Base-by-base conservation (phyloP, 306 rosid species). In the Prunus kanzakura region DNA sequence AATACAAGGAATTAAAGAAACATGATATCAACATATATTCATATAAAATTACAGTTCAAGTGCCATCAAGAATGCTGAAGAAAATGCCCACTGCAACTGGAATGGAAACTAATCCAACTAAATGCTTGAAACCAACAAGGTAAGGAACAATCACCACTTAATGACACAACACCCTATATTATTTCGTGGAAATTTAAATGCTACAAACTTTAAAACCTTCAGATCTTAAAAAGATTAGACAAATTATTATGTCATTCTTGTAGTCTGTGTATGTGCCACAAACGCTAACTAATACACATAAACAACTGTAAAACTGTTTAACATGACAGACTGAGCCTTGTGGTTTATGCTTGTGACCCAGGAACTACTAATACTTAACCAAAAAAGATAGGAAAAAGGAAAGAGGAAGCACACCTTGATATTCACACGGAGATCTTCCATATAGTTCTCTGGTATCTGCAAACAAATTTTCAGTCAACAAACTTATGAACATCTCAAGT, bases 391-490 rank as follows among this genome's bases (percentile, higher is more conserved):
- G 16, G 64, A 27, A 58, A 23, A 38, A 13, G 65, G 54, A 3
- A n/a, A 22, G 19, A 49, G 57, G 35, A 22, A 45, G 63, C 92
- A 56, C 65, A 92, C 97, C 98, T 90, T 89, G 73, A 90, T 92
- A 83, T 86, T 87, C 72, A 84, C 85, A 79, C 84, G 85, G n/a
- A 85, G 85, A 46, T 86, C 91, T 85, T 88, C 96, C 91, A 79
- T 69, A 81, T 76, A 64, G 79, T 79, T 73, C 30, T 88, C 91
- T 1, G 84, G 72, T 78, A 84, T 83, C 98, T 95, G 84, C 49
- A 81, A 76, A 85, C 11, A 75, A 72, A 75, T 16, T 46, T 23
- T 58, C 30, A 71, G 70, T 77, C 62, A 88, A 68, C 50, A 69
- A 62, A 69, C 23, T 41, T 11, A 63, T 78, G 41, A 65, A 66